Evolutionary conservation across 140 eudicot genomes (phyloP), one percentile per base, ranked within the genome.

Genomic region (Ambrosia hybrid): DNA sequence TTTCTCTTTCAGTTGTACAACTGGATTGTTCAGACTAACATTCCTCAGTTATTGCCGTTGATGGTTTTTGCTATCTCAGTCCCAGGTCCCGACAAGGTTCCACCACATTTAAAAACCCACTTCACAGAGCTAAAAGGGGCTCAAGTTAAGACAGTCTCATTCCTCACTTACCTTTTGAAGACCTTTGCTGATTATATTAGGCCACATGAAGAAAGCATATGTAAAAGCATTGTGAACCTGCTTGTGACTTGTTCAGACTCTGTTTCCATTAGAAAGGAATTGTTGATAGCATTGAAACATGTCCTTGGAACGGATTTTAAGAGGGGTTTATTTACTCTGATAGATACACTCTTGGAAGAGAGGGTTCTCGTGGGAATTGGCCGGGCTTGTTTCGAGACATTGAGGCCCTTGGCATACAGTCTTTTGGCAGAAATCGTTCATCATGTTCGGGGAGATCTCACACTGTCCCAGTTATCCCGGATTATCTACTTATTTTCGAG

Each of bases 341-440:
- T 93, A 68, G 98, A 93, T 75, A 93, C 98, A 58, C 83, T 93
- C 36, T 75, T 93, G 84, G 97, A 93, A 68, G 98, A 93, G 87
- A 92, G 98, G 90, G 98, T 93, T 72, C 97, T 93, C 26, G 97
- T 93, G 80, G 98, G 98, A 68, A 88, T 93, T 83, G 98, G 98
- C 10, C 89, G 98, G 70, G 98, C 98, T 71, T 93, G 98, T 83
- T 93, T 85, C 73, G 98, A 93, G 80, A 87, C 96, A 38, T 65
- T 90, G 80, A 88, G 98, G 81, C 98, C 98, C 14, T 83, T 93
- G 88, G 98, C 98, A 8, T 93, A 93, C 67, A 93, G 98, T 86
- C 89, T 93, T 34, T 75, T 93, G 72, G 98, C 98, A 34, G 98
- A 93, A 85, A 90, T 93, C 70, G 97, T 90, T 79, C 98, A 93